Base-by-base conservation (phyloP, 1,284 basidiomycete genomes). In the Trichosporon sp. region DNA sequence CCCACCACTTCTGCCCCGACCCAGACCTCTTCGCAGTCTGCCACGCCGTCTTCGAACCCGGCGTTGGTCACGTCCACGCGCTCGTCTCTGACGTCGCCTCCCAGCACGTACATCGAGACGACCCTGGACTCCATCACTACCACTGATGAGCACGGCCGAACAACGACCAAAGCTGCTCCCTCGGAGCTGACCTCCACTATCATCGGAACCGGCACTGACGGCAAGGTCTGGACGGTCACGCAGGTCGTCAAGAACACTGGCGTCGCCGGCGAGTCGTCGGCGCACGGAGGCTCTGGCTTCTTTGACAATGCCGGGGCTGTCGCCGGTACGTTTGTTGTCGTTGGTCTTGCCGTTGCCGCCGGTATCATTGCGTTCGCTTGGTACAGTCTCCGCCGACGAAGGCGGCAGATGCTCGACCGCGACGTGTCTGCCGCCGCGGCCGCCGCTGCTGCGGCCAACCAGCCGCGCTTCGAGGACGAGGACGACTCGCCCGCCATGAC, bases 341-440 rank as follows among this genome's bases (percentile, higher is more conserved):
- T 84, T 27, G 83, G 83, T 66, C 75, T 84, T 21, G 75, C 78
- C 3, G 75, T 80, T 3, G 79, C 82, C 1, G 78, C 78, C 3
- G 78, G 78, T 68, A 47, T 83, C n/a, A 74, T 81, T 29, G 79
- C 78, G 0, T 80, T 81, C 44, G 75, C 77, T 25, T 78, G 81
- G 70, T 77, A 82, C 70, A 78, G 82, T 77, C 74, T 83, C 31
- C 74, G 79, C 34, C 73, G 83, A 35, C 70, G 83, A 31, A 75
- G 83, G 42, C 72, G 82, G 62, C 82, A 83, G 70, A 73, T 77
- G 68, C 74, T 82, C 42, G 83, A 83, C 75, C 75, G 83, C n/a
- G 83, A 84, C 66, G 83, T 83, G 13, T 79, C 82, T 27, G 81
- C 81, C 29, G 83, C 83, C 2, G 83, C 83, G 5, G 80, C 81